A percentile compares a stretch with the other conserved stretches of the same genome.
These are phyloP conservation scores for Tolypocladium nubicola DNA, from an alignment of 2,329 filamentous ascomycete genomes.

Conservation along the genomic window DNA sequence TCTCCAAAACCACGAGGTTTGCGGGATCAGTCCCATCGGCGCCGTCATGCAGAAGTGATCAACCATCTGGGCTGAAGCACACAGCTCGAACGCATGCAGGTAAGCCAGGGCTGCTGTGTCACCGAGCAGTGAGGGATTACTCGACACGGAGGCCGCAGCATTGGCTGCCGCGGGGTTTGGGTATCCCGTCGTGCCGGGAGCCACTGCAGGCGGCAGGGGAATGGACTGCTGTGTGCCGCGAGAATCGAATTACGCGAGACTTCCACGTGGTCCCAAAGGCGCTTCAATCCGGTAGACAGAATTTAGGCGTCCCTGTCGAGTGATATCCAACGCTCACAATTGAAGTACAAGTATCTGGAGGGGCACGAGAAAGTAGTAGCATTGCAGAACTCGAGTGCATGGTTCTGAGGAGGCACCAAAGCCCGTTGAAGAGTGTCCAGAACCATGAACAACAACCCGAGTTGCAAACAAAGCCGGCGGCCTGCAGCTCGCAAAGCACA, in stretches of 20 bases:
- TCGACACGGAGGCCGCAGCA: constrained; percentile 34
- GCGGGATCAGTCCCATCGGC: constrained; percentile 36
- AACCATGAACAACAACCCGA: constrained; percentile 35
- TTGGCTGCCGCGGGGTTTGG: constrained; percentile 25
- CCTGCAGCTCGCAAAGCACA: background rate
- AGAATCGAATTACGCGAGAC: constrained; percentile 39
- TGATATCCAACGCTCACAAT: constrained; percentile 52
- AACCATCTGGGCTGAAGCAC: constrained; percentile 39
- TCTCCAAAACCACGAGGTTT: constrained; percentile 32
- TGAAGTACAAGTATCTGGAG: constrained; percentile 58
- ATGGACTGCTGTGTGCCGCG: constrained; percentile 48
- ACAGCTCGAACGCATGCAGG: constrained; percentile 41
- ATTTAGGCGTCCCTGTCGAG: constrained; percentile 52
- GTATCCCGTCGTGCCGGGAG: constrained; percentile 43
- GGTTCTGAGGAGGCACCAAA: constrained; percentile 57
- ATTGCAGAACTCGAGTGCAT: constrained; percentile 59
- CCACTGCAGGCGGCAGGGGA: constrained; percentile 50
- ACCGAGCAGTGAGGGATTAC: constrained; percentile 18
- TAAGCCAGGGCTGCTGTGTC: constrained; percentile 30
- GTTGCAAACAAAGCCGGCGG: constrained; percentile 17
- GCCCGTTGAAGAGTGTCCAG: constrained; percentile 60
- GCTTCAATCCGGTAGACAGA: constrained; percentile 41
- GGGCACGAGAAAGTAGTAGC: constrained; percentile 39
- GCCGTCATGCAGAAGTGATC: constrained; percentile 35
- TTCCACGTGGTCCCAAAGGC: constrained; percentile 38